These are phyloP conservation scores for Cercospora sp. DNA, from an alignment of 2,329 filamentous ascomycete species.

Conservation along the genomic window DNA sequence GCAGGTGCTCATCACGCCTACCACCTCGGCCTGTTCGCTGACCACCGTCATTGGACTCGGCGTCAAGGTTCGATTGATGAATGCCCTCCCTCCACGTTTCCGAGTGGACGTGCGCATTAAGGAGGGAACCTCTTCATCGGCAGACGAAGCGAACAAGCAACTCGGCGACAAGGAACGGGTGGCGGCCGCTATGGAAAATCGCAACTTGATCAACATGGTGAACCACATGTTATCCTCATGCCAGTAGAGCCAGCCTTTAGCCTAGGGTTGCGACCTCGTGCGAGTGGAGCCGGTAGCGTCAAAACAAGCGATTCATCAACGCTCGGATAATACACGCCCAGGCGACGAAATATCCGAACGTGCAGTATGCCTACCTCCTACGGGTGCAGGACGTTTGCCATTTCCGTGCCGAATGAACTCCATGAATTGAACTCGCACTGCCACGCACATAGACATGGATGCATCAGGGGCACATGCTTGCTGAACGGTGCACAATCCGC, in stretches of 20 bases:
- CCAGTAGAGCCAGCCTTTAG: constrained; percentile 27
- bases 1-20: constrained; percentile 87
- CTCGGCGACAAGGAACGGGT: constrained; percentile 95
- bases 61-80: constrained; percentile 85
- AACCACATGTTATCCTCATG: constrained; percentile 75
- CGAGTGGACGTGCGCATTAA: constrained; percentile 92
- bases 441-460: background rate
- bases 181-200: constrained; percentile 90
- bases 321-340: background rate
- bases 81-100: constrained; percentile 86
- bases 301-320: background rate
- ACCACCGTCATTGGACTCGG: constrained; percentile 95
- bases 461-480: background rate
- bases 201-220: constrained; percentile 81
- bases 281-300: constrained; percentile 3
- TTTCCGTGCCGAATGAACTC: background rate
- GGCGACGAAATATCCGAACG: background rate
- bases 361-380: background rate
- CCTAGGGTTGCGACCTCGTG: background rate
- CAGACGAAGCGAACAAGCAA: constrained; percentile 96
- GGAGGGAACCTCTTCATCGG: constrained; percentile 91
- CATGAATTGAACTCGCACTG: background rate
- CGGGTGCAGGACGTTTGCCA: background rate
- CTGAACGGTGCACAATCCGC: background rate
- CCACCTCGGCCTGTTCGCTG: constrained; percentile 93